Evolutionary conservation across 192 early-diverging fungal genomes (phyloP).

Genomic region (Podochytrium sp.): DNA sequence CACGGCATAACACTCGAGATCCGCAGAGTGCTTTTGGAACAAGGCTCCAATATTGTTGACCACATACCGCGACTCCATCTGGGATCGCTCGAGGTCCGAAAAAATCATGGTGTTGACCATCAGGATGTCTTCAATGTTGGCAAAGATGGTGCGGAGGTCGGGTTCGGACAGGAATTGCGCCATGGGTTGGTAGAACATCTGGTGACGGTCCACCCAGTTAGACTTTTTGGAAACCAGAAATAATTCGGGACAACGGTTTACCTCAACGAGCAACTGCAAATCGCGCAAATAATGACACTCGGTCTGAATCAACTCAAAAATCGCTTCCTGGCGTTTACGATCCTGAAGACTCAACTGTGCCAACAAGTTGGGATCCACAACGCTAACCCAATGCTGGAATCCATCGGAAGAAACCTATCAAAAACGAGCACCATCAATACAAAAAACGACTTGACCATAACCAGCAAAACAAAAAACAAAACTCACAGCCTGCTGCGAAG

Average conservation of each 20-base stretch:
- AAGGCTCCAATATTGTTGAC: conserved; percentile 55
- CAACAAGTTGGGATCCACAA: conserved; percentile 43
- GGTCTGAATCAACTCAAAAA: conserved; percentile 78
- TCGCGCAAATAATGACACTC: conserved; percentile 77
- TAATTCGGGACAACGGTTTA: conserved; percentile 20
- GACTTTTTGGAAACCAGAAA: too few relatives aligned
- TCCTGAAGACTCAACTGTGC: conserved; percentile 61
- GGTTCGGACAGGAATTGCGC: conserved; percentile 47
- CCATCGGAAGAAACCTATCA: conserved; percentile 23
- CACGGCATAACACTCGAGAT: conserved; percentile 61
- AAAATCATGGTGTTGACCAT: conserved; percentile 69
- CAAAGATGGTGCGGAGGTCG: conserved; percentile 50
- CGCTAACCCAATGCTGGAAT: conserved; percentile 33
- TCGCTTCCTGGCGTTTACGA: conserved; percentile 78
- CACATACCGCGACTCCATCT: conserved; percentile 53
- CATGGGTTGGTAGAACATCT: conserved; percentile 69
- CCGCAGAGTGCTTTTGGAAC: conserved; percentile 48
- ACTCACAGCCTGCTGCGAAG: conserved; percentile 24
- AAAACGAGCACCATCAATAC: background rate
- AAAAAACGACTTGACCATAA: background rate
- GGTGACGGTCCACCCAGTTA: too few relatives aligned
- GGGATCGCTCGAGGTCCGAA: conserved; percentile 66
- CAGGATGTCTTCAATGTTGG: conserved; percentile 64
- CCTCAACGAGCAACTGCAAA: conserved; percentile 73
- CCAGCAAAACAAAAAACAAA: background rate